These are phyloP conservation scores for Apiospora phragmitis DNA, from an alignment of 2,329 filamentous ascomycete genomes.

Conservation along the genomic window DNA sequence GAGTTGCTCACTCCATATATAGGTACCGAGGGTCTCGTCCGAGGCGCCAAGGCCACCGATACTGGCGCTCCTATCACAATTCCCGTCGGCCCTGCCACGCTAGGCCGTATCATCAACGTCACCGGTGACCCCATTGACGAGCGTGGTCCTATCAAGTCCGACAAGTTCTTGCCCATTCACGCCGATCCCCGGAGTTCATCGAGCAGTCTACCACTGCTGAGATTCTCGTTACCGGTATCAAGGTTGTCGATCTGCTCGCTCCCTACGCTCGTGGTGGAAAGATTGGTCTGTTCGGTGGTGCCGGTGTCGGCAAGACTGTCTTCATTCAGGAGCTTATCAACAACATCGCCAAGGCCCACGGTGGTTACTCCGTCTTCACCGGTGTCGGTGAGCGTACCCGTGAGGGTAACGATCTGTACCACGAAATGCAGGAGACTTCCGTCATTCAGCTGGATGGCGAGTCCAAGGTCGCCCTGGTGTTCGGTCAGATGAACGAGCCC, in stretches of 20 bases:
- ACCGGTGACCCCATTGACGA: constrained; percentile 99
- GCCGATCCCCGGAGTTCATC: constrained; percentile 84
- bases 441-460: constrained; percentile 99
- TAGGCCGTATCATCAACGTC: constrained; percentile 99
- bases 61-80: constrained; percentile 96
- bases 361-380: constrained; percentile 99
- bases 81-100: constrained; percentile 87
- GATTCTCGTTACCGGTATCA: constrained; percentile 98
- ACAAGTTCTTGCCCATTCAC: constrained; percentile 89
- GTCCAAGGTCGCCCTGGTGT: constrained; percentile 98
- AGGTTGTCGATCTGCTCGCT: constrained; percentile 98
- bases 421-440: constrained; percentile 99
- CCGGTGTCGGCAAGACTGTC: constrained; percentile 99
- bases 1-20: constrained; percentile 20
- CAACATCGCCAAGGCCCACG: constrained; percentile 99
- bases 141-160: constrained; percentile 94
- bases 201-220: constrained; percentile 97
- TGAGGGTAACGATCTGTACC: constrained; percentile 99
- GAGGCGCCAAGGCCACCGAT: constrained; percentile 81
- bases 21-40: constrained; percentile 99
- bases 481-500: constrained; percentile 99
- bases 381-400: constrained; percentile 99
- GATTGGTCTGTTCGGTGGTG: constrained; percentile 99
- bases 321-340: constrained; percentile 99
- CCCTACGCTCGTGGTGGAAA: constrained; percentile 99